Evolutionary conservation across 2,329 filamentous ascomycete species (phyloP).

Genomic region (Trichophyton benhamiae): DNA sequence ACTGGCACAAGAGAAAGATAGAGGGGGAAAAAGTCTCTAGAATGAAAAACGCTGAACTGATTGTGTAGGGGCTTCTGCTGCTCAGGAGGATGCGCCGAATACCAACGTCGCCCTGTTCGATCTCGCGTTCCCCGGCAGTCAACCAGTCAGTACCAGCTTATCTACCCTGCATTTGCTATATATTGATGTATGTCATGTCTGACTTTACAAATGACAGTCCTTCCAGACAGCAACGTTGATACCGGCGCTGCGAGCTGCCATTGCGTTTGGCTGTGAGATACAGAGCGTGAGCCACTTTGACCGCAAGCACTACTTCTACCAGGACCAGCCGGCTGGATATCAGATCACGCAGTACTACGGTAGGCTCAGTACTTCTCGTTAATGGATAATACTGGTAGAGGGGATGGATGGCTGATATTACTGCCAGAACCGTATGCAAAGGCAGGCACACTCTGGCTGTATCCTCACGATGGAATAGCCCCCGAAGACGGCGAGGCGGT

Average conservation of each 20-base stretch:
- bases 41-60: background rate
- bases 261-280: constrained; percentile 70
- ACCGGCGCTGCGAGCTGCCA: constrained; percentile 77
- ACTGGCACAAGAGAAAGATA: background rate
- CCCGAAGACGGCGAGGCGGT: constrained; percentile 59
- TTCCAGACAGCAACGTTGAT: constrained; percentile 76
- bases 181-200: background rate
- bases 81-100: constrained; percentile 60
- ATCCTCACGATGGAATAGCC: constrained; percentile 65
- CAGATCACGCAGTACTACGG: constrained; percentile 95
- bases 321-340: constrained; percentile 92
- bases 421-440: constrained; percentile 47
- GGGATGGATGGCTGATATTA: background rate
- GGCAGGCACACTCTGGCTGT: constrained; percentile 60
- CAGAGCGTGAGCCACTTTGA: constrained; percentile 74
- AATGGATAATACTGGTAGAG: background rate
- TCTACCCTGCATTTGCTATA: background rate
- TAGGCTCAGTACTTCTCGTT: constrained; percentile 22
- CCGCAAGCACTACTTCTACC: constrained; percentile 97
- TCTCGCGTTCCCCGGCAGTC: constrained; percentile 73
- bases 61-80: constrained; percentile 43
- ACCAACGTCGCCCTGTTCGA: constrained; percentile 84
- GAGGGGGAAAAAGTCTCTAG: background rate
- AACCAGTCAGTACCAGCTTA: constrained; percentile 45
- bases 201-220: constrained; percentile 22